Evolutionary conservation across 495 filamentous ascomycete species (phyloP), one percentile per base, ranked within the genome.

Genomic region (Aspergillus taichungensis): DNA sequence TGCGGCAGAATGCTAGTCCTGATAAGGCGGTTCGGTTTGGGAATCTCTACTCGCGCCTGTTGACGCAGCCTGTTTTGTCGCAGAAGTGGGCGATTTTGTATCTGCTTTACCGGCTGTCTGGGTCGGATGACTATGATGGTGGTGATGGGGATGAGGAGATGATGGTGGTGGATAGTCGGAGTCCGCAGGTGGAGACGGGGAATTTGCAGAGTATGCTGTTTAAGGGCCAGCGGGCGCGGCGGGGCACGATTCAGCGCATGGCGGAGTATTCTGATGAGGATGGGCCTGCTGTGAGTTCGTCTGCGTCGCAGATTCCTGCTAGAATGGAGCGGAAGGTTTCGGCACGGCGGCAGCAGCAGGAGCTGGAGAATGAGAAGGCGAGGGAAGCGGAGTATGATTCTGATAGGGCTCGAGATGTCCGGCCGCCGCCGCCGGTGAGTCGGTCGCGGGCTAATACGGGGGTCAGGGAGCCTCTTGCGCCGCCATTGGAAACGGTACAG

Each of bases 31-130:
- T 91, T 24, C 75, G 80, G 18, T 95, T 96, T 64, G 83, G 85
- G 11, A 88, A 92, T 58, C 74, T 97, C 38, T 94, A 91, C 67
- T 85, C 87, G 32, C 76, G 85, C 33, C 77, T 99, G 18, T 71
- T 95, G 13, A 84, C 88, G 24, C 83, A 94, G 52, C 90, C 91
- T 4, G 90, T 97, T 2, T 72, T 99, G 29, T 83, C 82, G 53
- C 84, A 95, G 62, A 99, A 97, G 77, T 96, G 91, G 88, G 88
- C 85, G 3, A 94, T 96, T 51, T 72, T 99, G 6, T 88, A 91
- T 58, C 76, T 99, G 35, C 79, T 99, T 13, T 84, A 88, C 56
- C 83, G 85, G 52, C 73, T 98, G 34, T 80, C 84, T 38, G 78
- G 80, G 49, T 80, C 82, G 27, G 60, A 67, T 12, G 62, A 64